phyloP scores from a whole-genome alignment of 768 basidiomycete genomes.

The Phanerochaete carnosa region DNA sequence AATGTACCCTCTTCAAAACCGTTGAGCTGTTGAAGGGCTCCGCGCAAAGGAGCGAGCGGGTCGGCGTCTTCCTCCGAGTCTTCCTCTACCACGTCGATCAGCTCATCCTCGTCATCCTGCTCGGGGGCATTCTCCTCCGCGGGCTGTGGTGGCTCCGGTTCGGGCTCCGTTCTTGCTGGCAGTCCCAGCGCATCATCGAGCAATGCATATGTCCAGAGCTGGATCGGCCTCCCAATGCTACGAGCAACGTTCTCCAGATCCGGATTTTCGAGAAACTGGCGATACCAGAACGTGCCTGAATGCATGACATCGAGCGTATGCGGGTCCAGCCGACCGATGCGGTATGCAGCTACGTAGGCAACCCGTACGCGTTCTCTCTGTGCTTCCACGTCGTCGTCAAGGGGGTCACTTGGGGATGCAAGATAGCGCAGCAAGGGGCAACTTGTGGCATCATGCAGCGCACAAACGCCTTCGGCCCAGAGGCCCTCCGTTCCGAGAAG shows the following conservation, averaged over 20 bases:
- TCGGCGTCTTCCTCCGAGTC: slow-evolving; percentile 51
- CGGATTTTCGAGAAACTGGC: slow-evolving; percentile 74
- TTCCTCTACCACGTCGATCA: slow-evolving; percentile 64
- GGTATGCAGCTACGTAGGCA: slow-evolving; percentile 61
- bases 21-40: slow-evolving; percentile 60
- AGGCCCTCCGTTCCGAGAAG: slow-evolving; percentile 33
- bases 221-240: slow-evolving; percentile 60
- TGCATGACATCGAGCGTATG: slow-evolving; percentile 56
- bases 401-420: slow-evolving; percentile 37
- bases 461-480: slow-evolving; percentile 58
- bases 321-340: slow-evolving; percentile 53
- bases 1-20: slow-evolving; percentile 32
- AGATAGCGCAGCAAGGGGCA: slow-evolving; percentile 56
- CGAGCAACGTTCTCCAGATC: slow-evolving; percentile 65
- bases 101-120: slow-evolving; percentile 51
- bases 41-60: slow-evolving; percentile 65
- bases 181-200: slow-evolving; percentile 68
- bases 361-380: slow-evolving; percentile 33
- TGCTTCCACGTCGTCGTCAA: slow-evolving; percentile 10
- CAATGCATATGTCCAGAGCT: slow-evolving; percentile 64
- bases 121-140: slow-evolving; percentile 26
- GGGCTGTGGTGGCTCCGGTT: slow-evolving; percentile 15
- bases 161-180: slow-evolving; percentile 28
- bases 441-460: slow-evolving; percentile 52
- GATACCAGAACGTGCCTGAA: slow-evolving; percentile 67